Evolutionary conservation across 2,329 filamentous ascomycete genomes (phyloP).

Genomic region (Pleurostoma richardsiae): DNA sequence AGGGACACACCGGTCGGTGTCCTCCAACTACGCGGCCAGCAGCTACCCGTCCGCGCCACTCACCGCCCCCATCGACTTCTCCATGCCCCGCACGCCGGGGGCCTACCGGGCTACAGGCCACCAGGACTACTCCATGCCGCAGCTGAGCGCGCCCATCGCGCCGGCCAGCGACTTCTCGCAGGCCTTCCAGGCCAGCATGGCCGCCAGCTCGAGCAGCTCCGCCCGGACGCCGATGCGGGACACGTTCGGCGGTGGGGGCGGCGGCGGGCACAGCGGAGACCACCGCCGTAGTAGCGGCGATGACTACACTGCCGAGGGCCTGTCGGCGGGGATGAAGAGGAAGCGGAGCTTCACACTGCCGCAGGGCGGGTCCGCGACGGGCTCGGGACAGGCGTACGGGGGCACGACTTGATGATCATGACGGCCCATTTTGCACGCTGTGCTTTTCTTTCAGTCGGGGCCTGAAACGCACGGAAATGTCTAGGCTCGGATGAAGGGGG

Average conservation of each 20-base stretch:
- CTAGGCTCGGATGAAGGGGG: no score
- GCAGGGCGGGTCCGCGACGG: constrained; percentile 6
- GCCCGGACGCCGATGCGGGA: constrained; percentile 39
- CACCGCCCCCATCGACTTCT: constrained; percentile 48
- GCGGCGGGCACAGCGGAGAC: constrained; percentile 13
- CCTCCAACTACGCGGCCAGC: constrained; percentile 39
- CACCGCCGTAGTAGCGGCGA: constrained; percentile 15
- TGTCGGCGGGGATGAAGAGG: constrained; percentile 24
- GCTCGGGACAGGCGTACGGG: constrained; percentile 10
- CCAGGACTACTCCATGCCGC: constrained; percentile 44
- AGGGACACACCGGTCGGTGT: constrained; percentile 27
- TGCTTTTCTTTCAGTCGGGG: not conserved
- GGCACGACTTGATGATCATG: constrained; percentile 9
- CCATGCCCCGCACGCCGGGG: constrained; percentile 37
- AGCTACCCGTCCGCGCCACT: constrained; percentile 50
- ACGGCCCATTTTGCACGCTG: not conserved
- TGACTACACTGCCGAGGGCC: constrained; percentile 18
- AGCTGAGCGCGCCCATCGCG: constrained; percentile 50
- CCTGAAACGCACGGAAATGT: not conserved
- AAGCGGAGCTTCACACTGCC: constrained; percentile 30
- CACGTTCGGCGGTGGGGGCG: constrained; percentile 28
- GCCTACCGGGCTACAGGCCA: constrained; percentile 21
- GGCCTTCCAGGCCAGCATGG: constrained; percentile 37
- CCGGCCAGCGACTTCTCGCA: constrained; percentile 48
- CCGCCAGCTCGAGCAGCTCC: constrained; percentile 18